These are phyloP conservation scores for Meripilus lineatus DNA, from an alignment of 1,284 basidiomycete genomes.

Conservation along the genomic window DNA sequence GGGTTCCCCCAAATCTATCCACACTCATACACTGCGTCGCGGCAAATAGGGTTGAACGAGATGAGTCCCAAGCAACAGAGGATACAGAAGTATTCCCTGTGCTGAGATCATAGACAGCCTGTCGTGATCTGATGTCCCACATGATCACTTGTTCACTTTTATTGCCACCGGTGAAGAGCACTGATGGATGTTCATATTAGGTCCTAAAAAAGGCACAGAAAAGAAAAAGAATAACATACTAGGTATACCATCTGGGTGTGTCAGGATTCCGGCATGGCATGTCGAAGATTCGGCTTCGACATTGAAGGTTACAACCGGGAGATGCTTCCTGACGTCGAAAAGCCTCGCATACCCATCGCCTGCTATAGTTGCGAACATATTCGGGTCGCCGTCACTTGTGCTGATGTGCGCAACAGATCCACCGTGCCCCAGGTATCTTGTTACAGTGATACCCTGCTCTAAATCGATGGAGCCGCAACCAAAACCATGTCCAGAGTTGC, in stretches of 20 bases:
- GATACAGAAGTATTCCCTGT: constrained; percentile 37
- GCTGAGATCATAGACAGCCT: constrained; percentile 33
- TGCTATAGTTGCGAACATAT: constrained; percentile 32
- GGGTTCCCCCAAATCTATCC: constrained; percentile 25
- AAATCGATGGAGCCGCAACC: constrained; percentile 29
- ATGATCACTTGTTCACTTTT: constrained; percentile 27
- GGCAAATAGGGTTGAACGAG: constrained; percentile 29
- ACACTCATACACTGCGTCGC: constrained; percentile 30
- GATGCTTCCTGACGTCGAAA: constrained; percentile 31
- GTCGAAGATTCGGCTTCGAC: constrained; percentile 8
- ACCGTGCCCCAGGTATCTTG: constrained; percentile 36
- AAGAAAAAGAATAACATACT: constrained; percentile 14
- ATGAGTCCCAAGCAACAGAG: constrained; percentile 31
- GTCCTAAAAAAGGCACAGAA: background rate
- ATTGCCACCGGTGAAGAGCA: constrained; percentile 15
- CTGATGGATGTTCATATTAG: constrained; percentile 1
- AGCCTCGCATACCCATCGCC: constrained; percentile 35
- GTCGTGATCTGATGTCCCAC: constrained; percentile 35
- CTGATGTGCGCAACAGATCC: constrained; percentile 28
- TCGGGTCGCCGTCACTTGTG: constrained; percentile 29
- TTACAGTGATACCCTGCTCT: constrained; percentile 24
- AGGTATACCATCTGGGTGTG: constrained; percentile 24
- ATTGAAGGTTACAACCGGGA: constrained; percentile 23
- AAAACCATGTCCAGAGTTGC: constrained; percentile 10
- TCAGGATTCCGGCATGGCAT: constrained; percentile 17